Conservation (phyloP, 768 basidiomycete species). For the Suillus hirtellus region DNA sequence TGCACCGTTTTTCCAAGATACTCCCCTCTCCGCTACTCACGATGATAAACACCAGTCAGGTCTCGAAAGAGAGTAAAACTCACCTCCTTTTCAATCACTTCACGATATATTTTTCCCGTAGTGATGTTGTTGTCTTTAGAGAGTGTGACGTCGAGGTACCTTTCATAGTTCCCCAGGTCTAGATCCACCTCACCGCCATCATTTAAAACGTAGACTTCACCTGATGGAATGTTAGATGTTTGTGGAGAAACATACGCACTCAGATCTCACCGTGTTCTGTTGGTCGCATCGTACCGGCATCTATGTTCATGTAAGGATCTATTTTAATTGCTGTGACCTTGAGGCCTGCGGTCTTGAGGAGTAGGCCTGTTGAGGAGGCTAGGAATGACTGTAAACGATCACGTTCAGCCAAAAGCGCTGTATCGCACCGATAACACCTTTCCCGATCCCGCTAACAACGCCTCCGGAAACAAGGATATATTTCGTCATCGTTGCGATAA, state of each 20-base stretch:
- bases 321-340: constrained; percentile 99
- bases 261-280: constrained; percentile 87
- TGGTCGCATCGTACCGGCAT: constrained; percentile 98
- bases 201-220: constrained; percentile 97
- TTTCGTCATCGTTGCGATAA: constrained; percentile 69
- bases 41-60: constrained; percentile 16
- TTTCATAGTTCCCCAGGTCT: constrained; percentile 97
- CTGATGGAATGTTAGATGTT: constrained; percentile 41
- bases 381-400: constrained; percentile 26
- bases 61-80: constrained; percentile 24
- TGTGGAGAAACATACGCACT: constrained; percentile 8
- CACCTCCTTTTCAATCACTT: constrained; percentile 98
- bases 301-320: constrained; percentile 99
- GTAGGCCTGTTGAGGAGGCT: constrained; percentile 96
- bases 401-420: constrained; percentile 17
- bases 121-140: constrained; percentile 97
- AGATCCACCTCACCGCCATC: constrained; percentile 98
- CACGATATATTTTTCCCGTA: constrained; percentile 95
- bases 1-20: constrained; percentile 98
- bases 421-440: constrained; percentile 93
- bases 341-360: constrained; percentile 92
- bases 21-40: constrained; percentile 67
- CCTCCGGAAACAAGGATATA: constrained; percentile 96
- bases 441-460: constrained; percentile 98
- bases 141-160: constrained; percentile 93